phyloP scores from a whole-genome alignment of 148 eudicot genomes.

The Camellia granthamiana region DNA sequence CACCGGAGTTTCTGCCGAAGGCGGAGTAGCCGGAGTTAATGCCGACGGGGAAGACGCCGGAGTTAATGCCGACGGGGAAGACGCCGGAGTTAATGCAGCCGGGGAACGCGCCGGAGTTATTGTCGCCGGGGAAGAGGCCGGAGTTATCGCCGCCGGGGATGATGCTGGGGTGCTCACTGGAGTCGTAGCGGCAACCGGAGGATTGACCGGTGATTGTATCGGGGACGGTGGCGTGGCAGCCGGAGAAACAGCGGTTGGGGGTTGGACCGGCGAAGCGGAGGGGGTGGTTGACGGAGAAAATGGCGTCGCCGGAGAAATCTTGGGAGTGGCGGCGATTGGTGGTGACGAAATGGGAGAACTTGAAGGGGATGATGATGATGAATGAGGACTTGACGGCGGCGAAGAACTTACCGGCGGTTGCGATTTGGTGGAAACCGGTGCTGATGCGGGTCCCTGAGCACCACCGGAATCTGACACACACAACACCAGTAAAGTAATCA shows the following conservation, averaged over 20 bases:
- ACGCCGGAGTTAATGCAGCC: background rate
- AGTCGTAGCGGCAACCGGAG: no score
- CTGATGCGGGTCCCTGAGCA: conserved; percentile 25
- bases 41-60: background rate
- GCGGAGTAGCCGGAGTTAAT: background rate
- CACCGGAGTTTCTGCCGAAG: conserved; percentile 8
- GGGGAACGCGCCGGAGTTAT: background rate
- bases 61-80: background rate
- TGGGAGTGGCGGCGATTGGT: conserved; percentile 11
- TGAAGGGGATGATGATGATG: conserved; percentile 27
- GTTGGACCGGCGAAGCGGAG: conserved; percentile 12
- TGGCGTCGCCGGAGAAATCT: conserved; percentile 10
- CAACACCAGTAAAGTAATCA: conserved; percentile 20
- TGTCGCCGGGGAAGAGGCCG: background rate
- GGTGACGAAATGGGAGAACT: conserved; percentile 28
- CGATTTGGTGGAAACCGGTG: conserved; percentile 12
- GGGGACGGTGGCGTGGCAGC: conserved; percentile 1
- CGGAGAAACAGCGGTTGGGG: conserved; percentile 6
- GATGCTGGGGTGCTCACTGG: no score
- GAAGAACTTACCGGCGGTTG: conserved; percentile 9
- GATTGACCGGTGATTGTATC: background rate
- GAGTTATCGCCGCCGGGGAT: background rate
- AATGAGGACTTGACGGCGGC: conserved; percentile 19
- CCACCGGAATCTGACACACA: conserved; percentile 15
- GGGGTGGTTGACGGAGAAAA: conserved; percentile 26